phyloP scores from a whole-genome alignment of 2,329 filamentous ascomycete species.

The Bipolaris victoriae region DNA sequence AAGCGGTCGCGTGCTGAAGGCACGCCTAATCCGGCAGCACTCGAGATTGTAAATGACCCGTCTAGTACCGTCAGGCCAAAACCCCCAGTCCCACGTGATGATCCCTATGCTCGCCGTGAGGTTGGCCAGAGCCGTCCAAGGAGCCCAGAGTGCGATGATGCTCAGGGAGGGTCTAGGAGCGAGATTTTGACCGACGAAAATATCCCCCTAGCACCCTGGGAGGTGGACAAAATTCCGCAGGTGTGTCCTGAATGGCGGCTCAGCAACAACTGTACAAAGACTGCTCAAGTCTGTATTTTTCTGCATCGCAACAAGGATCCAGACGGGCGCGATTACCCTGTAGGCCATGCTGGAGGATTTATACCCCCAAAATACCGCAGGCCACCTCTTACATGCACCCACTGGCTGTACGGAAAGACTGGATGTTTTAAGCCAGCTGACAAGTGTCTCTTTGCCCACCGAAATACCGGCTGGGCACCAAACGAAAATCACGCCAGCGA shows the following conservation, averaged over 20 bases:
- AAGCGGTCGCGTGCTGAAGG: constrained; percentile 31
- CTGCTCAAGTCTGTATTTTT: constrained; percentile 30
- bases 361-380: constrained; percentile 36
- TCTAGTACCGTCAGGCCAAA: constrained; percentile 9
- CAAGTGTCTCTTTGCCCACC: constrained; percentile 37
- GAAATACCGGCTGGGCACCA: constrained; percentile 36
- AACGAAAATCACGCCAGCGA: neutral
- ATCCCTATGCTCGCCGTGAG: constrained; percentile 37
- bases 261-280: constrained; percentile 27
- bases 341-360: constrained; percentile 23
- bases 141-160: neutral
- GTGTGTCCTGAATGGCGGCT: constrained; percentile 40
- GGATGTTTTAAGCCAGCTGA: constrained; percentile 29
- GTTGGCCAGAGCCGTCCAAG: constrained; percentile 22
- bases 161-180: neutral
- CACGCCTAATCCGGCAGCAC: constrained; percentile 30
- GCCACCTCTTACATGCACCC: constrained; percentile 38
- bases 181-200: neutral
- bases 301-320: constrained; percentile 35
- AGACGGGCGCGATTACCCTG: constrained; percentile 21
- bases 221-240: constrained; percentile 36
- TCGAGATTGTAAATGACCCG: constrained; percentile 35
- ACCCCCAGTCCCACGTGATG: constrained; percentile 7
- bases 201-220: constrained; percentile 27
- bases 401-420: constrained; percentile 27